Base-by-base conservation (phyloP, 139 green algal species). In the Cymbomonas tetramitiformis region DNA sequence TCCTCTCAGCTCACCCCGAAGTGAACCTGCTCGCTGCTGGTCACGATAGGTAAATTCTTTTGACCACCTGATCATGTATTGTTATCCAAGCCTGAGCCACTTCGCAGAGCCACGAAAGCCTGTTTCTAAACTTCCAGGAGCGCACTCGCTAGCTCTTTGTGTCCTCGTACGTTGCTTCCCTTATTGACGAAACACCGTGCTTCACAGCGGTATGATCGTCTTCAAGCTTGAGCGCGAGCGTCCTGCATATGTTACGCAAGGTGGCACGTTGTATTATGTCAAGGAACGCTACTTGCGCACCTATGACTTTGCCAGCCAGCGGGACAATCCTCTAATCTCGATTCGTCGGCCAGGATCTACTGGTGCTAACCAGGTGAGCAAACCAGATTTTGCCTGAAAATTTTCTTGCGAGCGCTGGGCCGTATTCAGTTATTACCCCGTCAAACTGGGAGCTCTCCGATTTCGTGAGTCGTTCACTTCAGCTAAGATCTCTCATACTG, bases 151-250 rank as follows among this genome's bases (percentile, higher is more conserved):
- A n/a, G n/a, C n/a, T n/a, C n/a, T n/a, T n/a, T 36, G 2, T 65
- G 58, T n/a, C 46, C 3, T 64, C 31, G 41, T 1, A 21, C 15
- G 1, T 1, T 2, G 28, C 38, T 10, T 25, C 3, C 5, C 28
- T 9, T 18, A 46, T 49, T n/a, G n/a, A n/a, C n/a, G n/a, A n/a
- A n/a, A n/a, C n/a, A n/a, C n/a, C n/a, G n/a, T n/a, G n/a, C n/a
- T n/a, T n/a, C n/a, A n/a, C 80, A 94, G 81, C 51, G 90, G 90
- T 54, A 99, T 99, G 91, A 93, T 97, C 33, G 92, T 99, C 31
- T 99, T 99, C 79, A 99, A 99, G 81, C 76, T 99, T 57, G 92
- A 98, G 80, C 77, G 92, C 19, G 92, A 99, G 73, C 72, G 92
- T 2, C 92, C 89, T 2, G 86, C 92, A 0, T 95, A 88, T 70